Percentiles rank a stretch among this genome's conserved stretches.
Evolutionary conservation across 1,284 basidiomycete genomes (phyloP).

Genomic region (Microstroma glucosiphilum): DNA sequence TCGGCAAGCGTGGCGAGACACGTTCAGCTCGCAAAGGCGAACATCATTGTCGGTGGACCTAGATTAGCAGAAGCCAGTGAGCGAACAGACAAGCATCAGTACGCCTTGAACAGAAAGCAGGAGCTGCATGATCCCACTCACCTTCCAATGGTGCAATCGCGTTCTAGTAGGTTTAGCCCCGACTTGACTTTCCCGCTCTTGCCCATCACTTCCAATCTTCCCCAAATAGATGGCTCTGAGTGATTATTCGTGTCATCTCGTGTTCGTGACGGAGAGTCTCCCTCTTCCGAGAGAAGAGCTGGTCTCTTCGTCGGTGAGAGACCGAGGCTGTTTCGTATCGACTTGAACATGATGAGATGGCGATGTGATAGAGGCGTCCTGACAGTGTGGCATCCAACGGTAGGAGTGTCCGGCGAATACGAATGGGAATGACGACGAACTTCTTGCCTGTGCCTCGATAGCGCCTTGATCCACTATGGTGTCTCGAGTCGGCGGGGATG

Average conservation of each 20-base stretch:
- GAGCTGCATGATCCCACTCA: not conserved
- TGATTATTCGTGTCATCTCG: not conserved
- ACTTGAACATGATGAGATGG: not conserved
- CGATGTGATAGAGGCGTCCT: not conserved
- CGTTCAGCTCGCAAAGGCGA: not conserved
- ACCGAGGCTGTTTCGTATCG: not conserved
- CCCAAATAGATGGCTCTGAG: constrained; percentile 1
- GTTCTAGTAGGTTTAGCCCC: not conserved
- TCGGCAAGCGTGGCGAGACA: constrained; percentile 1
- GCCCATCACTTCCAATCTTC: not conserved
- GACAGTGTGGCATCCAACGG: not conserved
- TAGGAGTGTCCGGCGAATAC: constrained; percentile 8
- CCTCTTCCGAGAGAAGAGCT: not conserved
- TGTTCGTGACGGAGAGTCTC: not conserved
- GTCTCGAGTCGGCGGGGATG: too few species aligned
- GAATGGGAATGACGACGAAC: constrained; percentile 13
- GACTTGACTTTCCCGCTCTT: not conserved
- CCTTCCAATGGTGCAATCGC: constrained; percentile 7
- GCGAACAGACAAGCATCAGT: not conserved
- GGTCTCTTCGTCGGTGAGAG: not conserved
- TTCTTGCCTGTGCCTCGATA: too few species aligned
- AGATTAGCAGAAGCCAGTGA: not conserved
- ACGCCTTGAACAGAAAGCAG: not conserved
- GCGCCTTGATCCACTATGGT: too few species aligned
- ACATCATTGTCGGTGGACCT: constrained; percentile 2